phyloP scores from a whole-genome alignment of 805 yeast species.

The Ogataea polymorpha region DNA sequence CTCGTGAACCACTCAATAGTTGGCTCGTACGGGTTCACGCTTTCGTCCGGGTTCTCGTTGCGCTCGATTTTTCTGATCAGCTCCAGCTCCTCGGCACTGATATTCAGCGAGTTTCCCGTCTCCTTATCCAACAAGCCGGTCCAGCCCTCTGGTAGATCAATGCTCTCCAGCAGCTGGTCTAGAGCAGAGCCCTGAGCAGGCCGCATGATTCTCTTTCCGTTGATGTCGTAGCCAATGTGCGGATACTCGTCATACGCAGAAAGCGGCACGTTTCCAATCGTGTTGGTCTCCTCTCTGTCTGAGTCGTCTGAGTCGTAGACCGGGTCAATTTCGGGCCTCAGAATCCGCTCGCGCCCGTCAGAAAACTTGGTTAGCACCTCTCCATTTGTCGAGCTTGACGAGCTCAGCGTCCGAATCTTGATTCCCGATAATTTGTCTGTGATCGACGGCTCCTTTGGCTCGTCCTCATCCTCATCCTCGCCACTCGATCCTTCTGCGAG shows the following conservation, averaged over 20 bases:
- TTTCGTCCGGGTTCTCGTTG: constrained; percentile 79
- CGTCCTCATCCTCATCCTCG: constrained; percentile 46
- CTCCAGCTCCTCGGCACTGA: constrained; percentile 84
- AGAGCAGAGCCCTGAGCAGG: constrained; percentile 97
- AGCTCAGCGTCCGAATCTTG: constrained; percentile 47
- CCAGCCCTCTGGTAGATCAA: constrained; percentile 98
- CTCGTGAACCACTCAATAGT: constrained; percentile 94
- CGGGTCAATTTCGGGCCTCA: constrained; percentile 90
- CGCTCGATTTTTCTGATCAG: constrained; percentile 80
- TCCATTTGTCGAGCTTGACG: constrained; percentile 28
- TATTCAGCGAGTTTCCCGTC: constrained; percentile 81
- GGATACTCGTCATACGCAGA: constrained; percentile 97
- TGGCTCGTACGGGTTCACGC: constrained; percentile 86
- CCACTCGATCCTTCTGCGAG: constrained; percentile 41
- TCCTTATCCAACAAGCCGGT: constrained; percentile 90
- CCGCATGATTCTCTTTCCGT: constrained; percentile 97
- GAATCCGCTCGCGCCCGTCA: constrained; percentile 76
- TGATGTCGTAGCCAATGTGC: constrained; percentile 93
- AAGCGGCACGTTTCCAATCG: constrained; percentile 91
- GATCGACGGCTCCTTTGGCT: constrained; percentile 52
- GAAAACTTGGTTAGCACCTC: constrained; percentile 50
- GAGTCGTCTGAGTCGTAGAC: constrained; percentile 93
- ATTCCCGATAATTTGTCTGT: constrained; percentile 55
- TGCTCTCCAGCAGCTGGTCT: constrained; percentile 82
- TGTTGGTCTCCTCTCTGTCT: constrained; percentile 74